Conservation (phyloP, 108 stramenopile genomes). For the Pelagomonas calceolata region DNA sequence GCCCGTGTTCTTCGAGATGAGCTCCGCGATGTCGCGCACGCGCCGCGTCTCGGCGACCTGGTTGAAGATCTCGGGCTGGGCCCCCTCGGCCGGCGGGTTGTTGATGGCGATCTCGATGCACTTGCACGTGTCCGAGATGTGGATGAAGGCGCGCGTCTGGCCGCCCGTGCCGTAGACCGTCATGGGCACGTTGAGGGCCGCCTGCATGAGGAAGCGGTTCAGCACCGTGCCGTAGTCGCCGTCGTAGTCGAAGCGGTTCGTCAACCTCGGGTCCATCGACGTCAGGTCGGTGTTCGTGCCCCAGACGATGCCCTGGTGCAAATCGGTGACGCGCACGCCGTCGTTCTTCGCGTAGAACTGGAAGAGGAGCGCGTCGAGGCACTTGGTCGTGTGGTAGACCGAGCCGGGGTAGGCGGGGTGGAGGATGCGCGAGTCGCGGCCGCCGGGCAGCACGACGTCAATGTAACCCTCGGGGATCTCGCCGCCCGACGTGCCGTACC, state of each 20-base stretch:
- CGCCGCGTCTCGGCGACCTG: constrained; percentile 92
- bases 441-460: constrained; percentile 86
- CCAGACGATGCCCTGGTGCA: constrained; percentile 99
- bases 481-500: constrained; percentile 91
- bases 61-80: constrained; percentile 90
- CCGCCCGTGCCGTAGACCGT: constrained; percentile 96
- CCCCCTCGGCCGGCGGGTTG: constrained; percentile 81
- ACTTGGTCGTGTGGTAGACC: constrained; percentile 91
- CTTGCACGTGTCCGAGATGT: constrained; percentile 84
- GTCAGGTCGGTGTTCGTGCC: constrained; percentile 97
- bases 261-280: constrained; percentile 74
- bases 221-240: constrained; percentile 96
- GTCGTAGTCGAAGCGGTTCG: constrained; percentile 97
- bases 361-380: constrained; percentile 88
- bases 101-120: constrained; percentile 93
- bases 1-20: constrained; percentile 80
- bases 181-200: constrained; percentile 85
- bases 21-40: constrained; percentile 82
- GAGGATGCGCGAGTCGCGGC: constrained; percentile 76
- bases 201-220: constrained; percentile 97
- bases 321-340: constrained; percentile 80
- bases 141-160: constrained; percentile 95
- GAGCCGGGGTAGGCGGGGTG: constrained; percentile 96
- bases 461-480: constrained; percentile 99
- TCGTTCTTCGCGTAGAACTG: constrained; percentile 98